Conservation (phyloP, 2,329 filamentous ascomycete genomes). For the Talaromyces marneffei region DNA sequence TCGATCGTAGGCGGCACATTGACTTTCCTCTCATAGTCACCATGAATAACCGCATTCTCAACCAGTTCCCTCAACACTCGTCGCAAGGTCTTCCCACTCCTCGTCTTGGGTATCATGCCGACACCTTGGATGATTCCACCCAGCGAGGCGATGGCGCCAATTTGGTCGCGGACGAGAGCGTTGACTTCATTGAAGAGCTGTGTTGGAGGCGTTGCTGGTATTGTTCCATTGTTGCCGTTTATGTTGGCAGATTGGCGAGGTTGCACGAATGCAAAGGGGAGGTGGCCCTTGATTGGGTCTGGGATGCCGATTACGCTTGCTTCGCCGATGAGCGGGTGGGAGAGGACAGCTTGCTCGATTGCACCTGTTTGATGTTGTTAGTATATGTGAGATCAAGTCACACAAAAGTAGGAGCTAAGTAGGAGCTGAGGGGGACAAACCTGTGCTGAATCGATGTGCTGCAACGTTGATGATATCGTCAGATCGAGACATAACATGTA, state of each 20-base stretch:
- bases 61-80: constrained; percentile 75
- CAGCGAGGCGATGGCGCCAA: constrained; percentile 79
- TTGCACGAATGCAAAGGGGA: constrained; percentile 86
- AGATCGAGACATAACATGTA: constrained; percentile 57
- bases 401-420: neutral
- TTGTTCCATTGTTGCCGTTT: constrained; percentile 29
- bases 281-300: constrained; percentile 78
- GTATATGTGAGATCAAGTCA: neutral
- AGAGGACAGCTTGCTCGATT: constrained; percentile 85
- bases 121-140: constrained; percentile 80
- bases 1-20: constrained; percentile 79
- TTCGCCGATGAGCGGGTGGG: constrained; percentile 72
- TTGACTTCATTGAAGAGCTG: constrained; percentile 43
- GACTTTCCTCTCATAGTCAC: constrained; percentile 66
- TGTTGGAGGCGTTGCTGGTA: constrained; percentile 34
- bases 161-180: constrained; percentile 65
- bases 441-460: constrained; percentile 82
- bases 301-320: constrained; percentile 82
- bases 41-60: constrained; percentile 67
- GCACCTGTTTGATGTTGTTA: constrained; percentile 53
- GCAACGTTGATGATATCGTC: constrained; percentile 97
- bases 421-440: constrained; percentile 43
- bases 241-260: constrained; percentile 41
- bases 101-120: constrained; percentile 84
- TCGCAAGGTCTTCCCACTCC: constrained; percentile 84